Percentiles rank a stretch among this genome's conserved stretches.
phyloP scores from a whole-genome alignment of 2,329 filamentous ascomycete genomes.

The Alternaria rosae region DNA sequence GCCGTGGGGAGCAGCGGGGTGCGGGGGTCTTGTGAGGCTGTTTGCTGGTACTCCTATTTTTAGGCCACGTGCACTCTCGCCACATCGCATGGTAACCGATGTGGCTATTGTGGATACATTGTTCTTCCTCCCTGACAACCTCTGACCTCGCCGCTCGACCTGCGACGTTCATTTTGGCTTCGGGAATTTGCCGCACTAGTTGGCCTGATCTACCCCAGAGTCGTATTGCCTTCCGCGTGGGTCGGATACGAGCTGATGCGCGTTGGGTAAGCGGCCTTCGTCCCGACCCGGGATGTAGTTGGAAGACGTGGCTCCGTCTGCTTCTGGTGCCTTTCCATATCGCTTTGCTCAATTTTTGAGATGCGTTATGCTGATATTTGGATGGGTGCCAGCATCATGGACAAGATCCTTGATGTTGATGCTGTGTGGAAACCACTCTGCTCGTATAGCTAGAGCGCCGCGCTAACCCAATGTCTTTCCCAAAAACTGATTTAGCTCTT shows the following conservation, averaged over 20 bases:
- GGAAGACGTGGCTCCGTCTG: slow-evolving; percentile 10
- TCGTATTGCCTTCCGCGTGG: slow-evolving; percentile 34
- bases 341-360: background rate
- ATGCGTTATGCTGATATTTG: background rate
- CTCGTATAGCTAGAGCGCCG: background rate
- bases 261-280: slow-evolving; percentile 28
- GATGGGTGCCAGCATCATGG: background rate
- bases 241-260: slow-evolving; percentile 39
- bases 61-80: slow-evolving; percentile 6
- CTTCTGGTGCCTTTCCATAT: background rate
- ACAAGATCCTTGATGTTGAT: background rate
- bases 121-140: background rate
- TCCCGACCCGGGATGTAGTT: slow-evolving; percentile 12
- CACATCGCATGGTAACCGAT: slow-evolving; percentile 9
- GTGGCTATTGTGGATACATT: slow-evolving; percentile 1
- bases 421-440: background rate
- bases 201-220: slow-evolving; percentile 29
- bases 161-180: slow-evolving; percentile 11
- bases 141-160: background rate
- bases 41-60: slow-evolving; percentile 19
- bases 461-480: slow-evolving; percentile 33
- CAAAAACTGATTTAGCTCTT: slow-evolving; percentile 47
- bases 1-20: background rate
- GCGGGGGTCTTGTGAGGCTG: slow-evolving; percentile 13
- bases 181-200: slow-evolving; percentile 26